A percentile compares a stretch with the other conserved stretches of the same genome.
phyloP scores from a whole-genome alignment of 2,329 filamentous ascomycete species.

The Colletotrichum eleusines region DNA sequence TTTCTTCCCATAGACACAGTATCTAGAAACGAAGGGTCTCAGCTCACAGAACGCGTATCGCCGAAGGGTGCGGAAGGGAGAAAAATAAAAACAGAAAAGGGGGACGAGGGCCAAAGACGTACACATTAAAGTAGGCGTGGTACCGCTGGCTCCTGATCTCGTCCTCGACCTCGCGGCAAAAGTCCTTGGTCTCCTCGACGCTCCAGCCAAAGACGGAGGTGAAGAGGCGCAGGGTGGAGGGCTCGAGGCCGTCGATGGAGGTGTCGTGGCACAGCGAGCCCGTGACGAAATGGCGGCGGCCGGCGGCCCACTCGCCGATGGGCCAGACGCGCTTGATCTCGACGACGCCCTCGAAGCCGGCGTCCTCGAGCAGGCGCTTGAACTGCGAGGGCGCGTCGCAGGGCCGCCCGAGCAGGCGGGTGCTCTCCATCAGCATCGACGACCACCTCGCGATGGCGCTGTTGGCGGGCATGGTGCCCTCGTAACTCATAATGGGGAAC shows the following conservation, averaged over 20 bases:
- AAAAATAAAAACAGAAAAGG: too few relatives aligned
- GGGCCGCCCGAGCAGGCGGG: conserved; percentile 42
- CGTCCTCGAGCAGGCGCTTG: conserved; percentile 58
- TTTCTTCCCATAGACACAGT: conserved; percentile 12
- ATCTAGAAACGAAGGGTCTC: background rate
- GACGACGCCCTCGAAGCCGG: conserved; percentile 65
- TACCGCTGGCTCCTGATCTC: conserved; percentile 48
- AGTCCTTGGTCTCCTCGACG: conserved; percentile 46
- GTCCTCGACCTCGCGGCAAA: conserved; percentile 47
- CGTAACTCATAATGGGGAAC: conserved; percentile 48
- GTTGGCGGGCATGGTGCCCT: conserved; percentile 48
- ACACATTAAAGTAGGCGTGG: conserved; percentile 53
- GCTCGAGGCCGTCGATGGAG: conserved; percentile 45
- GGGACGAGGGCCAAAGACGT: conserved; percentile 37
- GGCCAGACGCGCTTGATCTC: conserved; percentile 64
- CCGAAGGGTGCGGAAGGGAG: too few relatives aligned
- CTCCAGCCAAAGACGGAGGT: conserved; percentile 50
- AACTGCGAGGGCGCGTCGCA: conserved; percentile 40
- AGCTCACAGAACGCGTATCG: background rate
- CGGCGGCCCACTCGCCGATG: conserved; percentile 66
- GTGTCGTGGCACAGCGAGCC: conserved; percentile 42
- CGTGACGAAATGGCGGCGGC: conserved; percentile 51
- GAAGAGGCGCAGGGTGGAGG: conserved; percentile 50
- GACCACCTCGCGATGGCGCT: conserved; percentile 49
- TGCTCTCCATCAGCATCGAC: conserved; percentile 49